Evolutionary conservation across 192 early-diverging fungal genomes (phyloP).

Genomic region (Lobulomyces angularis): DNA sequence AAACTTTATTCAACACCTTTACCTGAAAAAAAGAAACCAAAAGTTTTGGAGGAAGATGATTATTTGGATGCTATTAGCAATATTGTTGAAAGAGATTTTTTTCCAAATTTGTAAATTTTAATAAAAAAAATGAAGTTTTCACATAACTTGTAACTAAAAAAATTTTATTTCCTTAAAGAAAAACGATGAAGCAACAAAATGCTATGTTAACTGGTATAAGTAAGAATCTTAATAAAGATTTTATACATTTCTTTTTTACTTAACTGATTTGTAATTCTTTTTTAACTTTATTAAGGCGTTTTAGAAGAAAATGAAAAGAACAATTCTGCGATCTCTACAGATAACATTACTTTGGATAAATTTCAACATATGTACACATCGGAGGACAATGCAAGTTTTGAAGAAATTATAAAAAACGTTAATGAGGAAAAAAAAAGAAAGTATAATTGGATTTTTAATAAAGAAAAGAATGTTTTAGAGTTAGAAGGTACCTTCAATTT

Average conservation of each 20-base stretch:
- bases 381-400: conserved; percentile 75
- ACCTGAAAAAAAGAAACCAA: no score
- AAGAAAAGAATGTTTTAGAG: conserved; percentile 32
- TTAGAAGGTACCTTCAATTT: conserved; percentile 6
- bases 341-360: conserved; percentile 36
- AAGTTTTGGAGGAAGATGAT: conserved; percentile 62
- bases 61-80: conserved; percentile 60
- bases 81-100: conserved; percentile 77
- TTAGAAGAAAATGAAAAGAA: conserved; percentile 5
- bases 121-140: neutral
- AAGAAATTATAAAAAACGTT: conserved; percentile 42
- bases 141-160: no score
- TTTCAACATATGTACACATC: conserved; percentile 63
- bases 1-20: no score
- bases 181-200: no score
- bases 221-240: neutral
- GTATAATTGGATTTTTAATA: conserved; percentile 55
- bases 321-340: neutral
- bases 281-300: neutral
- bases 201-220: no score
- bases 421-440: conserved; percentile 43
- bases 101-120: conserved; percentile 55
- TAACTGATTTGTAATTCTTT: neutral
- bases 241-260: neutral
- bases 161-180: no score